Conservation (phyloP, 441 rosid genomes). For the Syzygium syzygioides region DNA sequence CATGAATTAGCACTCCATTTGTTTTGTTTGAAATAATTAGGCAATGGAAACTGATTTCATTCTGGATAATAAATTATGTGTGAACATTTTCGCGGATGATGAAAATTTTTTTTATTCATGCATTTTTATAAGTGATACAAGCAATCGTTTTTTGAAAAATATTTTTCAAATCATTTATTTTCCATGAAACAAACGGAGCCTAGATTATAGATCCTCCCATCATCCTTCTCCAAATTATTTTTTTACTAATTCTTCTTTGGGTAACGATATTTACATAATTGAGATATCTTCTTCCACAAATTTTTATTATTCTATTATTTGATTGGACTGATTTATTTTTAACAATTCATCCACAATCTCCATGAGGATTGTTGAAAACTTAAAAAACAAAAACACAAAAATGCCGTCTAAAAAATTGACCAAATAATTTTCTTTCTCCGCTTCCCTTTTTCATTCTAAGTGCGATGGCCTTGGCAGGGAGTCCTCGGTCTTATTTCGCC, state of each 20-base stretch:
- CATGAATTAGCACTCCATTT: accelerated
- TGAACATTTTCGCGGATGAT: accelerated
- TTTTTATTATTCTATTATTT: background rate
- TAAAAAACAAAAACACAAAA: background rate
- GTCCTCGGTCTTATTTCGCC: background rate
- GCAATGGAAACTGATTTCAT: background rate
- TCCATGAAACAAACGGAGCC: accelerated
- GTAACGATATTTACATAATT: background rate
- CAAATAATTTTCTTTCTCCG: background rate
- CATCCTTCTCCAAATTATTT: background rate
- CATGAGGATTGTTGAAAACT: background rate
- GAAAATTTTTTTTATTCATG: background rate
- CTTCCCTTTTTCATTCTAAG: background rate
- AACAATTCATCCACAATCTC: background rate
- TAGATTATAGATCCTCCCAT: background rate
- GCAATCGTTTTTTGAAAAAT: too few species aligned
- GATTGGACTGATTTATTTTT: background rate
- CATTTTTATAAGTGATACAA: background rate
- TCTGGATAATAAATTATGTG: background rate
- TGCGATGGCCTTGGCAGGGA: background rate
- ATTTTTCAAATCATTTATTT: background rate
- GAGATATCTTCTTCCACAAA: background rate
- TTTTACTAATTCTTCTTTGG: background rate
- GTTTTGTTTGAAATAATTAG: background rate
- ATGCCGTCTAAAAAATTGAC: background rate